Evolutionary conservation across 352 stramenopile species (phyloP), one percentile per base, ranked within the genome.

Genomic region (Pythium aphanidermatum): DNA sequence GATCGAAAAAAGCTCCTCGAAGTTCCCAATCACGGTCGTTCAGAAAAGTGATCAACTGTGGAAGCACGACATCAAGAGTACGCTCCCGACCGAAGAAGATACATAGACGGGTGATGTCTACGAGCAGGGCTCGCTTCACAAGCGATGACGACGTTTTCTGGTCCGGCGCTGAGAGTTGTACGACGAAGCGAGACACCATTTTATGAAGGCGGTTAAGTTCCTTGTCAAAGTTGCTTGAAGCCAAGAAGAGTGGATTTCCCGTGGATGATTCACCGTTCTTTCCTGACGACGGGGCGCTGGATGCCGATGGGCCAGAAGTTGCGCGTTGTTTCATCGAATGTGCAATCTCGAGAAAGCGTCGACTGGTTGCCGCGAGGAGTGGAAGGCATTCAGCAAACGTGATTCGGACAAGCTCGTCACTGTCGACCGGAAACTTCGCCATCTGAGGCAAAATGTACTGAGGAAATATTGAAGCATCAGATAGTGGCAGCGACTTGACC

Each of bases 31-130:
- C 93, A 33, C 85, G 75, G 59, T 99, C 95, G 47, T 98, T 98
- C 32, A 98, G 65, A 48, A 98, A 99, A 5, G 95, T 96, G 50
- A 99, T 92, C 12, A 98, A 73, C 53, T 98, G 92, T 14, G 96
- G 95, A 25, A 99, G 53, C 11, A 99, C 92, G 27, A 98, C 95
- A 34, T 96, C 88, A 35, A 98, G 77, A 2, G 92, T 96, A 24
- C 86, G 77, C 45, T 99, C 95, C 28, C 84, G 79, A 0, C 94
- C 95, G 63, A 99, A 98, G 60, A 99, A 99, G 16, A 96, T 84
- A 40, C 95, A 98, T 8, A 99, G 70, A 9, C 89, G 74, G n/a
- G 87, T 94, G 35, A 99, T 93, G 58, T 98, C 88, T 13, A 78
- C 58, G 19, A 99, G 70, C n/a, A 99, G 59, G 16, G 92, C 88